Percentiles rank a stretch among this genome's conserved stretches.
Evolutionary conservation across 805 yeast genomes (phyloP).

Genomic region (Myxozyma kluyveri): DNA sequence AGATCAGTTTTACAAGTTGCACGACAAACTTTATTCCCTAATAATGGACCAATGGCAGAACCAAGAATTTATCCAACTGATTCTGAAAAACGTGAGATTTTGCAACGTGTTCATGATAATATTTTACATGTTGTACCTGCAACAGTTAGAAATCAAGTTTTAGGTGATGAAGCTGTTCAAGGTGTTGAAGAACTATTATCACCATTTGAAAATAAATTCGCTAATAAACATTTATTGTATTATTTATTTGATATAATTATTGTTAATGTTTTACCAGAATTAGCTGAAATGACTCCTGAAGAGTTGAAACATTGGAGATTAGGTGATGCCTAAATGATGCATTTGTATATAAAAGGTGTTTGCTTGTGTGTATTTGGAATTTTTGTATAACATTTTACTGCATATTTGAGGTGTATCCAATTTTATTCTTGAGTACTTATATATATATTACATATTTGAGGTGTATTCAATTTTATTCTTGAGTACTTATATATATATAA

Average conservation of each 20-base stretch:
- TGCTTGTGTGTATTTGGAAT: slow-evolving; percentile 49
- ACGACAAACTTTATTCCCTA: slow-evolving; percentile 47
- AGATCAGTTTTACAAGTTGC: slow-evolving; percentile 33
- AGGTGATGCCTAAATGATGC: slow-evolving; percentile 21
- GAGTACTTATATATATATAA: no score
- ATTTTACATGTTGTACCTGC: slow-evolving; percentile 29
- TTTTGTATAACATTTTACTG: slow-evolving; percentile 35
- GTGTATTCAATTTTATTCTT: no score
- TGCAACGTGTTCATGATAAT: slow-evolving; percentile 21
- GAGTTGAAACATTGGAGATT: slow-evolving; percentile 28
- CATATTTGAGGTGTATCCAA: neutral
- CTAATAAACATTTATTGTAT: slow-evolving; percentile 37
- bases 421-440: neutral
- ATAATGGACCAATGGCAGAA: slow-evolving; percentile 52
- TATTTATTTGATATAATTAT: slow-evolving; percentile 34
- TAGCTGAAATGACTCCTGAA: slow-evolving; percentile 32
- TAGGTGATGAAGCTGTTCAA: slow-evolving; percentile 28
- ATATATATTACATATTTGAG: neutral
- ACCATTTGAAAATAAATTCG: slow-evolving; percentile 32
- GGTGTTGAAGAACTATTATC: slow-evolving; percentile 33
- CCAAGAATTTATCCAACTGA: slow-evolving; percentile 45
- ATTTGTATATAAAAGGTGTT: neutral
- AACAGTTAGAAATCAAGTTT: slow-evolving; percentile 20
- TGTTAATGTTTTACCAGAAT: slow-evolving; percentile 34
- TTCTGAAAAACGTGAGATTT: slow-evolving; percentile 40